Evolutionary conservation across 805 yeast genomes (phyloP), one percentile per base, ranked within the genome.

Genomic region (Saccharomycopsis schoenii): DNA sequence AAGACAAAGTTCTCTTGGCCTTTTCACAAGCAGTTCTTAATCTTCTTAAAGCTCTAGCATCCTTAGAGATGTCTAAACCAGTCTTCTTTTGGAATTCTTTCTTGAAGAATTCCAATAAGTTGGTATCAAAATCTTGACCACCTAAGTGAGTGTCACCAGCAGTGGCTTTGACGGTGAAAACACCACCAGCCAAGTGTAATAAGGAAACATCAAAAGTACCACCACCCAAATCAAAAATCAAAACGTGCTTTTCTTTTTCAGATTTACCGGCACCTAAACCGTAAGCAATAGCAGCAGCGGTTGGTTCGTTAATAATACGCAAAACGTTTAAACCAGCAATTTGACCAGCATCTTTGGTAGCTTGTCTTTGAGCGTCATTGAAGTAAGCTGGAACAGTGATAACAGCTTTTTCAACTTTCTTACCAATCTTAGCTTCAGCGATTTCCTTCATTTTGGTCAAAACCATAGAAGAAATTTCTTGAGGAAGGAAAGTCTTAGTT

Each of bases 131-230:
- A 81, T 92, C 98, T 83, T 92, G 97, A 84, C 98, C 98, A 85
- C 98, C 98, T 81, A 92, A 86, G 80, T 92, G 98, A 70, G 98
- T 92, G 82, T 92, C 97, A 89, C 98, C 98, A 72, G 97, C 96
- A 69, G 97, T 91, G 68, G 97, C 91, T 83, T 91, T 91, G 71
- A 91, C 97, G 76, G 91, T 93, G 83, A 91, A 91, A 72, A 91
- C 89, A 80, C 97, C 97, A 73, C 91, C 97, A 73, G 90, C 96
- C 73, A 91, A 89, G 75, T 92, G 85, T 74, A 91, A 82, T 67
- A 91, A 82, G 58, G 97, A 92, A 61, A 91, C 97, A 88, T 91
- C 97, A 81, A 91, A 91, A 74, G 97, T 91, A 85, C 97, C 97
- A 81, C 97, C 97, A 84, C 97, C 97, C 75, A 91, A 85, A 79